Base-by-base conservation (phyloP, 306 rosid genomes). In the Casuarina glauca region DNA sequence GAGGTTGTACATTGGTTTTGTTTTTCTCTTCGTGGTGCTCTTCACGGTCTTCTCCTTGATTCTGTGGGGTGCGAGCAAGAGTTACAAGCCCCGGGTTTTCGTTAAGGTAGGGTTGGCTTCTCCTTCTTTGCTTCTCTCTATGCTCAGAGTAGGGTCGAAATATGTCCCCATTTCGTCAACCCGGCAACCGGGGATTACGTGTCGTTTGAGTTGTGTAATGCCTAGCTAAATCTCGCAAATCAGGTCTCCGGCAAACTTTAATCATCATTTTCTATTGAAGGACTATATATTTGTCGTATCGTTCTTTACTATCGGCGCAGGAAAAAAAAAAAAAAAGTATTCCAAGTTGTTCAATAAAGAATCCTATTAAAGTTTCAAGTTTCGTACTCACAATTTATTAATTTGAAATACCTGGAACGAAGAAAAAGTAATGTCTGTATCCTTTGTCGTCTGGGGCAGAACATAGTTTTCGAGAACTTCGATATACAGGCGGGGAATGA, bases 1-100 rank as follows among this genome's bases (percentile, higher is more conserved):
- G 0, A 78, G 97, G 2, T 4, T 92, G 38, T 90, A 83, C 83
- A 52, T 91, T 2, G 72, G 86, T 62, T 86, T 95, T 79, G 80
- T 82, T 67, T 39, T 95, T 20, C 72, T 89, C 32, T 95, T 95
- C 49, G 64, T 87, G 0, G 2, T 78, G 4, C 89, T 95, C 8
- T 92, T 95, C 81, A 72, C 94, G 0, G 20, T 72, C 6, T 95
- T 95, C 79, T 88, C 97, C 0, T 20, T 95, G 53, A 91, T 92
- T 12, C 92, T 95, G 5, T 95, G 98, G 97, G 97, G 92, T 4
- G 93, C 97, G n/a, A 92, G 97, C 83, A 95, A 83, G 85, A 84
- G 84, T 69, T 92, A 86, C 84, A 69, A 57, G 68, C 98, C 98
- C 3, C 61, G 58, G 8, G 73, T 92, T 76, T 5, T 51, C 2